Evolutionary conservation across 2,329 filamentous ascomycete genomes (phyloP).

Genomic region (Fusarium gaditjirri): DNA sequence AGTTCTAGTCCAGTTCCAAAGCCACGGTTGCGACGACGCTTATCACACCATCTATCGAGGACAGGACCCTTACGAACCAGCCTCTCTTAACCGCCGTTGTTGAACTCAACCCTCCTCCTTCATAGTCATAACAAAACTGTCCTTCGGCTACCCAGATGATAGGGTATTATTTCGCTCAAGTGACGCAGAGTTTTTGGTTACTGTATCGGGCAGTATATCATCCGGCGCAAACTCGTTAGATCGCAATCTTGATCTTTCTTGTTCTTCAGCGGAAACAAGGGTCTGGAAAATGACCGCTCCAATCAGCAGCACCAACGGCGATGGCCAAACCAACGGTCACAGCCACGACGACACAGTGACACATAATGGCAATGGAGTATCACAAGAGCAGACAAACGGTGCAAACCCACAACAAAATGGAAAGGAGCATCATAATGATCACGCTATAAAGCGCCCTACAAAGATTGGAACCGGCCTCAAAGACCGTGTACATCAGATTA

Average conservation of each 20-base stretch:
- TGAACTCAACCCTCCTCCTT: conserved; percentile 17
- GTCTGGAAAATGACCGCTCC: conserved; percentile 29
- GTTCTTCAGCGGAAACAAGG: conserved; percentile 6
- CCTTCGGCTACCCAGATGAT: neutral
- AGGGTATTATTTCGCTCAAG: neutral
- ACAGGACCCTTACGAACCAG: conserved; percentile 23
- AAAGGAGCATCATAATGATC: conserved; percentile 17
- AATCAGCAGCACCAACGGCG: conserved; percentile 16
- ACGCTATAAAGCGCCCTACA: conserved; percentile 9
- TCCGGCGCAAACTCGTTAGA: conserved; percentile 18
- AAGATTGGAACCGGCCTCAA: conserved; percentile 39
- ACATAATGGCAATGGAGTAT: conserved; percentile 8
- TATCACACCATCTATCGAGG: conserved; percentile 32
- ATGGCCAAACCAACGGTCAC: conserved; percentile 24
- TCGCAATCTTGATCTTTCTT: conserved; percentile 2
- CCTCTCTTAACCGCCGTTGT: conserved; percentile 17
- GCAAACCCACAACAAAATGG: neutral
- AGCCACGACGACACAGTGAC: neutral
- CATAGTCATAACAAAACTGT: neutral
- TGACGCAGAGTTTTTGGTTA: conserved; percentile 6
- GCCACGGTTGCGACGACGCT: conserved; percentile 30
- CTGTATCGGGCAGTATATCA: neutral
- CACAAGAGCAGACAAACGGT: conserved; percentile 10
- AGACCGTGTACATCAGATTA: conserved; percentile 40
- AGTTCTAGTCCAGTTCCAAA: conserved; percentile 11